Conservation (phyloP, 148 eudicot species). For the Fagopyrum tataricum region DNA sequence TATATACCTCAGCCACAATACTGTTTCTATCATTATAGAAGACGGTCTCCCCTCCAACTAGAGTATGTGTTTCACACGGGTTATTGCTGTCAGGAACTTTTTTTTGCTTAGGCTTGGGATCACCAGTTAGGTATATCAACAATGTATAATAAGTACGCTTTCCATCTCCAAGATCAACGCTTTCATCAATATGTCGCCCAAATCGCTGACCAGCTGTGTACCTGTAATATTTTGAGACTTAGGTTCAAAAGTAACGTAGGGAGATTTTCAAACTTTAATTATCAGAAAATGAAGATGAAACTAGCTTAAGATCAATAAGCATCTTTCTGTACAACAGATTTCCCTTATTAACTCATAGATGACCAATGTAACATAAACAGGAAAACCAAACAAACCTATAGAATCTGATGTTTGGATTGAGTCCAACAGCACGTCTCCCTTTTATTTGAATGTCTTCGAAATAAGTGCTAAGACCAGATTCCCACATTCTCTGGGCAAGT, state of each 20-base stretch:
- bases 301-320: background rate
- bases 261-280: background rate
- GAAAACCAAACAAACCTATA: slow-evolving; percentile 51
- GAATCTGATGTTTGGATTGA: slow-evolving; percentile 86
- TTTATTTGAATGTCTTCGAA: slow-evolving; percentile 56
- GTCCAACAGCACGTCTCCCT: slow-evolving; percentile 82
- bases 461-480: slow-evolving; percentile 60
- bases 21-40: slow-evolving; percentile 75
- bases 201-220: slow-evolving; percentile 83
- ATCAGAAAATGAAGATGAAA: background rate
- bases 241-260: background rate
- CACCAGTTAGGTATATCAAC: slow-evolving; percentile 78
- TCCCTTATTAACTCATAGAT: background rate
- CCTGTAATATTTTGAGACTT: slow-evolving; percentile 32
- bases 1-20: slow-evolving; percentile 73
- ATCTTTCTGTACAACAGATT: background rate
- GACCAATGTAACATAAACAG: background rate
- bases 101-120: slow-evolving; percentile 42
- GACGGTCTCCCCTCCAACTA: slow-evolving; percentile 95
- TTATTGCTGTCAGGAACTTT: slow-evolving; percentile 23
- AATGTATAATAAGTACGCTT: slow-evolving; percentile 67
- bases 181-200: slow-evolving; percentile 93
- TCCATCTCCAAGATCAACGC: slow-evolving; percentile 77
- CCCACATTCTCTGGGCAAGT: slow-evolving; percentile 71
- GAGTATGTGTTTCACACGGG: slow-evolving; percentile 36